These are phyloP conservation scores for Ulota crispa DNA, from an alignment of 225 moss, liverwort and hornwort species.

Conservation along the genomic window DNA sequence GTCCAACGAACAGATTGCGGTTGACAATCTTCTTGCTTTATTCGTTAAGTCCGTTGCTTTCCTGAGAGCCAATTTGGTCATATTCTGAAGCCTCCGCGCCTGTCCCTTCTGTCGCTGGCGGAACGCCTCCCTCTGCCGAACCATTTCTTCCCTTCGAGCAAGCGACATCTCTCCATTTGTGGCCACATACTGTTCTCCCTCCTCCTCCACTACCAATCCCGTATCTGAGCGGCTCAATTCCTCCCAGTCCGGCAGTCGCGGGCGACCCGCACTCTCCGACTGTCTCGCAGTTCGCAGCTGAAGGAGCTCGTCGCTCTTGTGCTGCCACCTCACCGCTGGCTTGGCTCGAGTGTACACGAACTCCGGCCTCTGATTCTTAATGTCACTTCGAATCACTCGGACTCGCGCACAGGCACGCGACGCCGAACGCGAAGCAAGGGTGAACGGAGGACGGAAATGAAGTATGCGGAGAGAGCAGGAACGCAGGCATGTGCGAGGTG, in stretches of 20 bases:
- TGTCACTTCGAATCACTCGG: slow-evolving; percentile 22
- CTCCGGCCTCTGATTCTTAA: slow-evolving; percentile 16
- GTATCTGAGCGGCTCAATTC: slow-evolving; percentile 27
- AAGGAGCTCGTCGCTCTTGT: slow-evolving; percentile 26
- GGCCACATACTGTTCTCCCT: not conserved
- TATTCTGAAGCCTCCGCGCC: slow-evolving; percentile 45
- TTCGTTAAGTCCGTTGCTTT: slow-evolving; percentile 80
- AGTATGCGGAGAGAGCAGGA: not conserved
- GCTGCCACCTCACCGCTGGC: slow-evolving; percentile 54
- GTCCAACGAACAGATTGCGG: slow-evolving; percentile 59
- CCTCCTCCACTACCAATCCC: slow-evolving; percentile 16
- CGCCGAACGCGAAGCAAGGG: not conserved
- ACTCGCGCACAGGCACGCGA: not conserved
- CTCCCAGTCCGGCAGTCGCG: slow-evolving; percentile 37
- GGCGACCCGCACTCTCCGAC: slow-evolving; percentile 35
- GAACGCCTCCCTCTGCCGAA: slow-evolving; percentile 29
- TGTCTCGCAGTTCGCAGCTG: slow-evolving; percentile 25
- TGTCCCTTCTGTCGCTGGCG: slow-evolving; percentile 45
- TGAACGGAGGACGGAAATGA: not conserved
- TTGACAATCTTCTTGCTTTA: slow-evolving; percentile 63
- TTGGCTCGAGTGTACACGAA: slow-evolving; percentile 46
- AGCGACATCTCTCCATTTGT: not conserved
- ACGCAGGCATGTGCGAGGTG: not conserved
- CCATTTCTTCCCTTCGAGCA: slow-evolving; percentile 36
- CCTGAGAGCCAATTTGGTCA: slow-evolving; percentile 81